Evolutionary conservation across 1,139 yeast species (phyloP).

Genomic region (Pichia norvegensis): DNA sequence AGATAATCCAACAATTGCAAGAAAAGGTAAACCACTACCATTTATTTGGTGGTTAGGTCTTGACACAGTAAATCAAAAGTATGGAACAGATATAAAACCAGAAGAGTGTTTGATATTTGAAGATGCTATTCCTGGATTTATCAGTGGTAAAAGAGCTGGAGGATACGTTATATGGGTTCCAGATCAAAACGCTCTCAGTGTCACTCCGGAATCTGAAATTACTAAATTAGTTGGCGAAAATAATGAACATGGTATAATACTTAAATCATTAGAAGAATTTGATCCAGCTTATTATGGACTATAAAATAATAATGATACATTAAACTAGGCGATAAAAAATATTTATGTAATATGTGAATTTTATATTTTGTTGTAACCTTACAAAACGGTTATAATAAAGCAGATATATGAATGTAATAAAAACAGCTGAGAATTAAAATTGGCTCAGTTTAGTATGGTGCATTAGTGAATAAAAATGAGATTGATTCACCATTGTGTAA

Average conservation of each 20-base stretch:
- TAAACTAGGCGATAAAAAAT: neutral
- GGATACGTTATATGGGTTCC: constrained; percentile 90
- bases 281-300: constrained; percentile 44
- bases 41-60: constrained; percentile 87
- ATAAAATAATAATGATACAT: constrained; percentile 1
- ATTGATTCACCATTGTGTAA: constrained; percentile 96
- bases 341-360: neutral
- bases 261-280: constrained; percentile 47
- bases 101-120: constrained; percentile 86
- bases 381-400: neutral
- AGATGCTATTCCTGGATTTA: constrained; percentile 87
- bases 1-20: constrained; percentile 72
- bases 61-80: constrained; percentile 23
- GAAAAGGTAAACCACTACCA: constrained; percentile 88
- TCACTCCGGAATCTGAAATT: constrained; percentile 34
- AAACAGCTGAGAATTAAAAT: neutral
- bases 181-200: constrained; percentile 46
- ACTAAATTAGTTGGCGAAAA: constrained; percentile 34
- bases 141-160: constrained; percentile 78
- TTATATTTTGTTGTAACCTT: neutral
- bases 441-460: constrained; percentile 36
- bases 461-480: constrained; percentile 79
- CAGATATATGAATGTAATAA: neutral
- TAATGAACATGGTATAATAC: constrained; percentile 45
- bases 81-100: constrained; percentile 43